phyloP scores from a whole-genome alignment of 768 basidiomycete genomes.

The Suillus variegatus region DNA sequence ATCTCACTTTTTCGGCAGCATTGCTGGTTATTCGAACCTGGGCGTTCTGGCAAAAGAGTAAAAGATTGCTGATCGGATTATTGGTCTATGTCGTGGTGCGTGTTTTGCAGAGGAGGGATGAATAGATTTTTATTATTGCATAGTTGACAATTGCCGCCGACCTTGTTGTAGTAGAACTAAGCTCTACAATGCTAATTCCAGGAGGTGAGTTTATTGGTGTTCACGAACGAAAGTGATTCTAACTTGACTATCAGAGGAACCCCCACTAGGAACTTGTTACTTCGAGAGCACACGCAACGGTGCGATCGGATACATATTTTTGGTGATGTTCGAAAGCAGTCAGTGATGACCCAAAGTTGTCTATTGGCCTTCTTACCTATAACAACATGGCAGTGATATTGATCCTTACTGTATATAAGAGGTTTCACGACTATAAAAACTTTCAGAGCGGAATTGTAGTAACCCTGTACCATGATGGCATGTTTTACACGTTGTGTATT shows the following conservation, averaged over 20 bases:
- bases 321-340: background rate
- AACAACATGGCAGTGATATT: background rate
- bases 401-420: slow-evolving; percentile 4
- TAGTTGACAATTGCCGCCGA: slow-evolving; percentile 14
- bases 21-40: slow-evolving; percentile 20
- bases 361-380: background rate
- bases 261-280: background rate
- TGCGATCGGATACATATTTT: background rate
- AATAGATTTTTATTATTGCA: background rate
- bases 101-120: background rate
- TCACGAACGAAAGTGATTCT: background rate
- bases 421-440: background rate
- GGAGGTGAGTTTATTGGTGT: background rate
- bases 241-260: background rate
- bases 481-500: slow-evolving; percentile 21
- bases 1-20: slow-evolving; percentile 5
- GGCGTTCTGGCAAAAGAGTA: slow-evolving; percentile 22
- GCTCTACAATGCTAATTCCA: slow-evolving; percentile 9
- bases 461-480: slow-evolving; percentile 17
- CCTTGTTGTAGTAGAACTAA: background rate
- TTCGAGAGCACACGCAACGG: background rate
- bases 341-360: background rate
- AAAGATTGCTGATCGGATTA: slow-evolving; percentile 15
- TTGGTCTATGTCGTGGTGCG: slow-evolving; percentile 12
- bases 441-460: slow-evolving; percentile 13